Evolutionary conservation across 1,284 basidiomycete species (phyloP).

Genomic region (Veloboletus limbatus): DNA sequence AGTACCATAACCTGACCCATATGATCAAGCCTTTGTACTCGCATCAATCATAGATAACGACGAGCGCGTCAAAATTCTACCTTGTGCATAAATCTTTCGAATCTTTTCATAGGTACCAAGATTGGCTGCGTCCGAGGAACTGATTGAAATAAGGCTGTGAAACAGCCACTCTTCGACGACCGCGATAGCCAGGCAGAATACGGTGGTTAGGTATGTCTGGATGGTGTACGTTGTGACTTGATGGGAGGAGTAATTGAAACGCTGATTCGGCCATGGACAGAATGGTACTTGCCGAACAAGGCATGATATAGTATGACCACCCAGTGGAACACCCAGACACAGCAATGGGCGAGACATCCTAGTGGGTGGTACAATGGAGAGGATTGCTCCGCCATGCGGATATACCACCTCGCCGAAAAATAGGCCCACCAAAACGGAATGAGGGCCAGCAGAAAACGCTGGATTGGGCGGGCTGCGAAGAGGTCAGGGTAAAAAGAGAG

Average conservation of each 20-base stretch:
- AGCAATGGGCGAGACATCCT: constrained; percentile 27
- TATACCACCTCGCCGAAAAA: constrained; percentile 21
- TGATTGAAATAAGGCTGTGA: constrained; percentile 15
- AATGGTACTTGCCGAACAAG: constrained; percentile 17
- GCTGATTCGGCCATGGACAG: no score
- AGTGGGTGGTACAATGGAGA: constrained; percentile 28
- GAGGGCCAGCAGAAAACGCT: constrained; percentile 19
- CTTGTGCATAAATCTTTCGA: constrained; percentile 17
- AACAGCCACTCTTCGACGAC: constrained; percentile 24
- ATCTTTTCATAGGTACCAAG: constrained; percentile 20
- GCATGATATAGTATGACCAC: constrained; percentile 19
- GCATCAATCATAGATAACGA: neutral
- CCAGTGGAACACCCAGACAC: constrained; percentile 29
- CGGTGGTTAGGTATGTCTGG: constrained; percentile 19
- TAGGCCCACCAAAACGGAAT: constrained; percentile 26
- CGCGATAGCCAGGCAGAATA: constrained; percentile 19
- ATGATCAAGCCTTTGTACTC: constrained; percentile 13
- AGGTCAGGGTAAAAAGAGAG: constrained; percentile 16
- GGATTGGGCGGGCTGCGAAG: constrained; percentile 11
- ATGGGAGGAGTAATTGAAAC: no score
- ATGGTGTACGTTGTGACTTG: constrained; percentile 18
- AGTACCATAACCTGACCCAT: constrained; percentile 21
- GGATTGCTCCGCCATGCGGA: constrained; percentile 22
- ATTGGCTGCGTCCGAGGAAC: constrained; percentile 11
- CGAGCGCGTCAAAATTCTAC: constrained; percentile 4